Evolutionary conservation across 176 grass and related monocot species (phyloP).

Genomic region (Eleusine indica): DNA sequence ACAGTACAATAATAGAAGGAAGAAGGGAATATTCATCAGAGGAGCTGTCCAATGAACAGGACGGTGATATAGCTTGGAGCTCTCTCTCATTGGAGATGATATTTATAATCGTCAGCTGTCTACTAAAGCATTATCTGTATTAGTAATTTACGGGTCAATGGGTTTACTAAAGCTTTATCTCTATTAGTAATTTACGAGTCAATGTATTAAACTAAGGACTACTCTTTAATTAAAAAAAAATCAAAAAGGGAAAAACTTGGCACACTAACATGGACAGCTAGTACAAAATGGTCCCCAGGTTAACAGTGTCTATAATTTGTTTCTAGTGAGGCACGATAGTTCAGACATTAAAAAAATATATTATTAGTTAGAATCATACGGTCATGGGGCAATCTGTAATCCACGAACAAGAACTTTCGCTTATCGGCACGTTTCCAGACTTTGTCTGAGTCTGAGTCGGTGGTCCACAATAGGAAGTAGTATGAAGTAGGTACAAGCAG

Average conservation of each 20-base stretch:
- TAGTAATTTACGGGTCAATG: slow-evolving; percentile 24
- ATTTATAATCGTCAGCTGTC: slow-evolving; percentile 29
- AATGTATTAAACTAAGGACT: neutral
- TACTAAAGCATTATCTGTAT: neutral
- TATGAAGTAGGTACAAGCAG: neutral
- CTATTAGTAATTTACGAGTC: slow-evolving; percentile 30
- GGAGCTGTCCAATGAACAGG: slow-evolving; percentile 47
- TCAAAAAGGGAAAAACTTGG: neutral
- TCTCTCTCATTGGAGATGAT: slow-evolving; percentile 10
- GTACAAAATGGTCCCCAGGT: slow-evolving; percentile 36
- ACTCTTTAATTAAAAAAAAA: slow-evolving; percentile 34
- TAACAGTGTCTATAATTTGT: slow-evolving; percentile 30
- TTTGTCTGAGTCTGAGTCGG: slow-evolving; percentile 18
- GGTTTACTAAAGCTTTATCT: neutral
- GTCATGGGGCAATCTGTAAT: slow-evolving; percentile 40
- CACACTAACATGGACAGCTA: slow-evolving; percentile 25
- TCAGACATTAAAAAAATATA: neutral
- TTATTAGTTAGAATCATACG: slow-evolving; percentile 27
- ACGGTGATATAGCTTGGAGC: slow-evolving; percentile 29
- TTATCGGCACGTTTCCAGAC: slow-evolving; percentile 30
- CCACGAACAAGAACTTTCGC: slow-evolving; percentile 27
- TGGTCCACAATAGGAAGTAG: slow-evolving; percentile 18
- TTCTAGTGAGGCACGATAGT: slow-evolving; percentile 28
- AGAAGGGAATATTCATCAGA: slow-evolving; percentile 51
- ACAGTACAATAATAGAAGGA: slow-evolving; percentile 60